These are phyloP conservation scores for Acer negundo DNA, from an alignment of 345 rosid species.

Conservation along the genomic window DNA sequence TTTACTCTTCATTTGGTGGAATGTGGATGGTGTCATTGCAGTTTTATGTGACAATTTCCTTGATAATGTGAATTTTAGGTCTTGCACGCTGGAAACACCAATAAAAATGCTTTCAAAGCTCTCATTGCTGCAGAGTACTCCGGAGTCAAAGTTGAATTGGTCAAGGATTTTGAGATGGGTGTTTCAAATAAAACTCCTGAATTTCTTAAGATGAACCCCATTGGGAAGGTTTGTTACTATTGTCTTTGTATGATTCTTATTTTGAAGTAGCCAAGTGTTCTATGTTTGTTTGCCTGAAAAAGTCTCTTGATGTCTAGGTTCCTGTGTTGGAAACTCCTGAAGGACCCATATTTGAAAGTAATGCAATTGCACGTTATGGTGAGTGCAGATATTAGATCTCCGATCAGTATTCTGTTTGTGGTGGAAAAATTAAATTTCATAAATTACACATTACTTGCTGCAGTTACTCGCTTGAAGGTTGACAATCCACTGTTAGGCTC, in stretches of 20 bases:
- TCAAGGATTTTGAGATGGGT: constrained; percentile 70
- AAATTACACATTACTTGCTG: constrained; percentile 5
- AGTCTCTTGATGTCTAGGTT: constrained; percentile 44
- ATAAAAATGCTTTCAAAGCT: constrained; percentile 71
- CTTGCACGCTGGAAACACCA: constrained; percentile 58
- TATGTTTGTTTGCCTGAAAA: constrained; percentile 7
- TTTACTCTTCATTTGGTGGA: background rate
- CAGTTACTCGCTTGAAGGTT: constrained; percentile 75
- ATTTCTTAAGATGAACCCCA: constrained; percentile 84
- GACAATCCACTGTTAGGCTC: constrained; percentile 70
- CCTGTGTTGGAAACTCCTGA: constrained; percentile 97
- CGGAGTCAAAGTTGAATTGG: constrained; percentile 65
- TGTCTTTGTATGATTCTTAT: no score
- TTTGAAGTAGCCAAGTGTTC: background rate
- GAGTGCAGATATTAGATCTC: constrained; percentile 15
- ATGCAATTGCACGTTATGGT: constrained; percentile 95
- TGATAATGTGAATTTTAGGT: constrained; percentile 39
- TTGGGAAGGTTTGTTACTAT: constrained; percentile 67
- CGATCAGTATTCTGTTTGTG: background rate
- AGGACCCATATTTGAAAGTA: constrained; percentile 90
- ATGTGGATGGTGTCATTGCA: background rate
- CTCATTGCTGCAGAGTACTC: constrained; percentile 80
- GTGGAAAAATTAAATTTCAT: background rate
- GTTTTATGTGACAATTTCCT: background rate
- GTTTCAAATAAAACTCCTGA: constrained; percentile 81